Percentiles rank a stretch among this genome's conserved stretches.
Evolutionary conservation across 257 asterid species (phyloP).

Genomic region (Salvia hispanica): DNA sequence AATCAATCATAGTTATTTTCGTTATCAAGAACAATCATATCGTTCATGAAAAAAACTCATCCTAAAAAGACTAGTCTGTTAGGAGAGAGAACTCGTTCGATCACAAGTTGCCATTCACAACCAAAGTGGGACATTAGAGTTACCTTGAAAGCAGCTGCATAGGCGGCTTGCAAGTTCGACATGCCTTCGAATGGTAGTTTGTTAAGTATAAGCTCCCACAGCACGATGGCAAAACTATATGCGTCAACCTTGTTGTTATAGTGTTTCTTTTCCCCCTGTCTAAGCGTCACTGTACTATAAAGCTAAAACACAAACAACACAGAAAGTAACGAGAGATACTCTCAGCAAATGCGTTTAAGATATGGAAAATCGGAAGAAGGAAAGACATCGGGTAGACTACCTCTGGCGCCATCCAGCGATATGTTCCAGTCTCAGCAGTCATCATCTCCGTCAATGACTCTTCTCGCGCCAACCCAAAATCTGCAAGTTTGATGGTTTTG

Average conservation of each 20-base stretch:
- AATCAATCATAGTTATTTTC: neutral
- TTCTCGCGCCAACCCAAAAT: constrained; percentile 98
- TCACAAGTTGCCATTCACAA: too few relatives aligned
- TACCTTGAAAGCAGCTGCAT: constrained; percentile 98
- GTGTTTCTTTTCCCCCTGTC: constrained; percentile 99
- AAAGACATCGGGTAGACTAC: constrained; percentile 50
- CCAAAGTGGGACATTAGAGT: too few relatives aligned
- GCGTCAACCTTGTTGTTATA: constrained; percentile 98
- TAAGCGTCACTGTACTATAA: constrained; percentile 89
- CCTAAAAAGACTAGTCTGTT: too few relatives aligned
- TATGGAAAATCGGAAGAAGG: neutral
- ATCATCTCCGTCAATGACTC: constrained; percentile 98
- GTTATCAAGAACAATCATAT: neutral
- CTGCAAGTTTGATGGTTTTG: constrained; percentile 84
- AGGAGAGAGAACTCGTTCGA: too few relatives aligned
- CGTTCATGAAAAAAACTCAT: too few relatives aligned
- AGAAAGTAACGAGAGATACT: neutral
- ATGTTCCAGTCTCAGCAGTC: constrained; percentile 99
- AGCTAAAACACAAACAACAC: constrained; percentile 52
- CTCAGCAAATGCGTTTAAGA: neutral
- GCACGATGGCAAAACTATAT: constrained; percentile 91
- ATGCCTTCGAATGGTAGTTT: constrained; percentile 85
- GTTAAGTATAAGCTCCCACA: constrained; percentile 94
- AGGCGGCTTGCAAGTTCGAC: constrained; percentile 98
- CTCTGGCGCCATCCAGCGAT: constrained; percentile 99